Conservation (phyloP, 805 yeast species). For the Wickerhamiella alocasiicola region DNA sequence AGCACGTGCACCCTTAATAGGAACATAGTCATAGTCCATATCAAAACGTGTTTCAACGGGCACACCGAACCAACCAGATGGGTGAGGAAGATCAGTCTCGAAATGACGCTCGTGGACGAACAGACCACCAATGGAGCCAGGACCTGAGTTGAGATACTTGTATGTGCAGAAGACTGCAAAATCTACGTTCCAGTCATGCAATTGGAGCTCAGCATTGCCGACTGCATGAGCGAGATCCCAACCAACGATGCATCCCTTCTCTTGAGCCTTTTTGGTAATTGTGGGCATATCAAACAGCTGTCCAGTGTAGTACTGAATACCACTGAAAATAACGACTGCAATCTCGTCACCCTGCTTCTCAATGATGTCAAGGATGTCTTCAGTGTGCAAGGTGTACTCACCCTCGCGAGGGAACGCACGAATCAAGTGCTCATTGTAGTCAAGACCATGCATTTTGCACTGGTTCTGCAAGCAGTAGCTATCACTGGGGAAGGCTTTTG, state of each 20-base stretch:
- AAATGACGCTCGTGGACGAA: constrained; percentile 49
- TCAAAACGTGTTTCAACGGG: constrained; percentile 54
- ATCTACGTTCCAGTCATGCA: constrained; percentile 86
- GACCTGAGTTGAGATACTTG: constrained; percentile 83
- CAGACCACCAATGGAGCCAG: constrained; percentile 85
- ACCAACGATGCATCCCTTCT: constrained; percentile 44
- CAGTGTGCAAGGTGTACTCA: constrained; percentile 45
- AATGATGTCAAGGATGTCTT: constrained; percentile 47
- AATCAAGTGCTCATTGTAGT: constrained; percentile 44
- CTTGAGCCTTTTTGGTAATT: constrained; percentile 56
- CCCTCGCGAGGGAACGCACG: constrained; percentile 51
- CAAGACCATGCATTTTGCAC: constrained; percentile 46
- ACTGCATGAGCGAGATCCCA: constrained; percentile 96
- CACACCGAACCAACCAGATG: constrained; percentile 99
- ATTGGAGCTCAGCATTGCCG: constrained; percentile 64
- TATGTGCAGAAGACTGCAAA: constrained; percentile 94
- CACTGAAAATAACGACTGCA: constrained; percentile 71
- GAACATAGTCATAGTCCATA: constrained; percentile 68
- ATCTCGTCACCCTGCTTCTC: constrained; percentile 45
- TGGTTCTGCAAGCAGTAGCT: constrained; percentile 73
- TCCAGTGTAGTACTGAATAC: constrained; percentile 87
- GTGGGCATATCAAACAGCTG: constrained; percentile 63
- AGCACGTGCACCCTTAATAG: constrained; percentile 76
- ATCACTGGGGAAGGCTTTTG: constrained; percentile 86
- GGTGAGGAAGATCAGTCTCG: constrained; percentile 39